Percentiles rank a stretch among this genome's conserved stretches.
Evolutionary conservation across 768 basidiomycete genomes (phyloP).

Genomic region (Exidia glandulosa): DNA sequence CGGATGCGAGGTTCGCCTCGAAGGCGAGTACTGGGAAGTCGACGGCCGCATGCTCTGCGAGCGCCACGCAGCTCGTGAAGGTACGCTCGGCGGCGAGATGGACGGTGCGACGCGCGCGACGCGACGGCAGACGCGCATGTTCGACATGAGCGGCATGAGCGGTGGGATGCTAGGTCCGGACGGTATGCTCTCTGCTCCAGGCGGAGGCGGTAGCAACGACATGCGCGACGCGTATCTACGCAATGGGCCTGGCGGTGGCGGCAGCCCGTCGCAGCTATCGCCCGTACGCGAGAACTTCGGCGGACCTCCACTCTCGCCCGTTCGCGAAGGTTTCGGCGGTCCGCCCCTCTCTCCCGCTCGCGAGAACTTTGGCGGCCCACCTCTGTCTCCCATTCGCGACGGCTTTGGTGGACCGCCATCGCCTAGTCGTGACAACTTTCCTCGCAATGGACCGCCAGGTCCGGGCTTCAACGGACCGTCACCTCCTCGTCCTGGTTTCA

Average conservation of each 20-base stretch:
- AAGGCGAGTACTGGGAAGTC: constrained; percentile 79
- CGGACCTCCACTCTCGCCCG: not conserved
- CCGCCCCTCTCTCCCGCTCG: not conserved
- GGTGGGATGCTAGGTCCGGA: not conserved
- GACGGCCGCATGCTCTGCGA: constrained; percentile 82
- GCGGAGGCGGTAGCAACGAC: not conserved
- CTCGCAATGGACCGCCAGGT: not conserved
- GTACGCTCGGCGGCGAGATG: not conserved
- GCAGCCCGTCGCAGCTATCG: not conserved
- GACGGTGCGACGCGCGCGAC: not conserved
- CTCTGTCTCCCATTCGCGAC: not conserved
- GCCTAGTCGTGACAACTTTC: not conserved
- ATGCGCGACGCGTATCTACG: not conserved
- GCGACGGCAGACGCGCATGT: not conserved
- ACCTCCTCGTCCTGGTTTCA: not conserved
- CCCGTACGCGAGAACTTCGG: not conserved
- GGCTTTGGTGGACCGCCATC: not conserved
- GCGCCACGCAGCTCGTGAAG: constrained; percentile 40
- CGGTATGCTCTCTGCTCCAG: not conserved
- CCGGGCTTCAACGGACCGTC: not conserved
- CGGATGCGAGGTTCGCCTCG: constrained; percentile 43
- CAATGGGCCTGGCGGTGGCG: not conserved
- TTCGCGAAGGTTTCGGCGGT: not conserved
- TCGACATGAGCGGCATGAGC: not conserved
- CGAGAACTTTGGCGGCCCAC: not conserved